Percentiles rank a stretch among this genome's conserved stretches.
These are phyloP conservation scores for Leishmania aethiopica DNA, from an alignment of 208 protist species.

Conservation along the genomic window DNA sequence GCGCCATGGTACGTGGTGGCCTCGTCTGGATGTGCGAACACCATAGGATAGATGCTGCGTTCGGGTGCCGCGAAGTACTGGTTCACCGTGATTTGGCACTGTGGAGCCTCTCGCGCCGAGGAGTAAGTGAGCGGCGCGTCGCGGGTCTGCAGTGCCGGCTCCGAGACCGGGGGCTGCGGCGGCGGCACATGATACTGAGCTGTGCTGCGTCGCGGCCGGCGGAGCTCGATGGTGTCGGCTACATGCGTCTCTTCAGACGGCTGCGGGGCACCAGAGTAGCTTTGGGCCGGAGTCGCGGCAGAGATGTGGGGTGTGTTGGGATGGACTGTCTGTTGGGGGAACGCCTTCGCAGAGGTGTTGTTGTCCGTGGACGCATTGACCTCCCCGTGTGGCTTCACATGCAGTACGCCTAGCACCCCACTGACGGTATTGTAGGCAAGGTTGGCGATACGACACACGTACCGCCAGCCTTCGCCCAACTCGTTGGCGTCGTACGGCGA, in stretches of 20 bases:
- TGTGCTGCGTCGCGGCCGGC: conserved; percentile 5
- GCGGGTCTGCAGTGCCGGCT: background rate
- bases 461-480: conserved; percentile 5
- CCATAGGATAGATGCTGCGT: conserved; percentile 12
- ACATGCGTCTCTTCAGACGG: background rate
- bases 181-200: background rate
- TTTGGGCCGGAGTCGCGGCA: background rate
- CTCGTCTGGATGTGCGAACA: background rate
- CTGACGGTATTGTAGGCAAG: conserved; percentile 26
- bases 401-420: conserved; percentile 19
- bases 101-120: conserved; percentile 10
- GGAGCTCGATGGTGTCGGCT: conserved; percentile 17
- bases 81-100: conserved; percentile 31
- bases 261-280: background rate
- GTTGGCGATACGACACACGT: conserved; percentile 16
- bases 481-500: background rate
- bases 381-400: background rate
- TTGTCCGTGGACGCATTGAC: background rate
- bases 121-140: background rate
- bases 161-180: background rate
- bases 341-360: background rate
- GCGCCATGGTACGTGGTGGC: background rate
- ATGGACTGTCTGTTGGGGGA: conserved; percentile 9
- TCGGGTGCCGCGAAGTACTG: conserved; percentile 30
- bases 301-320: conserved; percentile 20